A percentile compares a stretch with the other conserved stretches of the same genome.
Conservation (phyloP, 306 rosid genomes). For the Citrullus mucosospermus region DNA sequence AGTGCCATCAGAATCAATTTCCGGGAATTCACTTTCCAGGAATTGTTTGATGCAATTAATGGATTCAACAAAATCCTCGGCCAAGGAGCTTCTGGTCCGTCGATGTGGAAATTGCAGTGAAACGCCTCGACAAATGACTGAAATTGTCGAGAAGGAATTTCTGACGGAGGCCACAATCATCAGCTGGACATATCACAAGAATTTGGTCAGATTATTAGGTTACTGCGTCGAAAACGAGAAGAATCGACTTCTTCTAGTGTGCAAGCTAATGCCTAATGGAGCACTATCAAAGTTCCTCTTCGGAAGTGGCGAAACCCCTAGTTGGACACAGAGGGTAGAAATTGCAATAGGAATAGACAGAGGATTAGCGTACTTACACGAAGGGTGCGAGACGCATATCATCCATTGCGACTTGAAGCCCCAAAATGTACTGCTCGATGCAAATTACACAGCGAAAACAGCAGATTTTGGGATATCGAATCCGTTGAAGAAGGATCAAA, state of each 20-base stretch:
- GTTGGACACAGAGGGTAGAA: constrained; percentile 6
- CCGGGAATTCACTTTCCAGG: constrained; percentile 5
- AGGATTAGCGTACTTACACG: constrained; percentile 31
- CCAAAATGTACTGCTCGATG: constrained; percentile 25
- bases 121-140: constrained; percentile 10
- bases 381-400: constrained; percentile 26
- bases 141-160: constrained; percentile 12
- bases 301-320: neutral
- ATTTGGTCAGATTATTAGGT: constrained; percentile 20
- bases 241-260: constrained; percentile 14
- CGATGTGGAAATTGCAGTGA: constrained; percentile 9
- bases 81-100: constrained; percentile 16
- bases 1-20: constrained; percentile 2
- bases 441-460: constrained; percentile 13
- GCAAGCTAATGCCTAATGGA: constrained; percentile 24
- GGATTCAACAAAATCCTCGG: constrained; percentile 24
- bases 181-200: constrained; percentile 17
- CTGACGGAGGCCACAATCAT: constrained; percentile 13
- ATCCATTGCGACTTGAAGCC: constrained; percentile 33
- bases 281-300: constrained; percentile 19
- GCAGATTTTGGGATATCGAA: constrained; percentile 31
- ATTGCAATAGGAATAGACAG: constrained; percentile 10
- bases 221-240: constrained; percentile 18
- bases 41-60: constrained; percentile 19
- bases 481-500: constrained; percentile 18